Evolutionary conservation across 805 yeast species (phyloP), one percentile per base, ranked within the genome.

Genomic region (Debaryomyces maramus): DNA sequence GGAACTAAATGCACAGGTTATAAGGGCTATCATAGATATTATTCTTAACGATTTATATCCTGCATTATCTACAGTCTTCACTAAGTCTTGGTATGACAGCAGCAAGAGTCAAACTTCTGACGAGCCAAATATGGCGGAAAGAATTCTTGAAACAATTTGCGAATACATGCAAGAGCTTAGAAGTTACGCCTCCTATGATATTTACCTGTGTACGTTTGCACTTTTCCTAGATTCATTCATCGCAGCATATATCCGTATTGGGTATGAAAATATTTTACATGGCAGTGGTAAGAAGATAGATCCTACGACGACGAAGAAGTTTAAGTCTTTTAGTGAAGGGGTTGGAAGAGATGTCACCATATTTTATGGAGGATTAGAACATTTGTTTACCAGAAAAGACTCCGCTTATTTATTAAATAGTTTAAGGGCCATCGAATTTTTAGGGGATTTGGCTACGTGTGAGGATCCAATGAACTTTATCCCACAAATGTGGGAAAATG

Each of bases 1-100:
- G 40, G 95, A 88, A 51, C 87, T 91, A 6, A 86, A 80, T 64
- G 88, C 88, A 5, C 80, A 78, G 44, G 79, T 87, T 21, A 86
- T 88, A 19, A 79, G 83, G 47, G 70, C 77, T 28, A 77, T 88
- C 39, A 77, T 84, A 36, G 77, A 73, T 16, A 78, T 88, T 29
- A 82, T 88, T 38, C 76, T 83, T 55, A 85, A 82, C 51, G 96
- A 88, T 63, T 66, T 87, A 44, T 72, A 70, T 38, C 77, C 75
- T 4, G 84, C 87, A 3, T 77, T 83, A 43, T 67, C 76, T 3
- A 69, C 71, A 36, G 69, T 87, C 2, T 86, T 88, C 58, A 72
- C 84, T 33, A 81, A 81, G 40, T 56, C 67, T 14, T 88, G 96
- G 96, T 79, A 83, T 52, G 77, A 76, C 28, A 81, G 80, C 14